Percentiles rank a stretch among this genome's conserved stretches.
These are phyloP conservation scores for Prunus persica DNA, from an alignment of 306 rosid species.

Conservation along the genomic window Prunus_persica_NCBIv2 NC_034014.1:839001-839500, in stretches of 20 bases:
- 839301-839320: conserved; percentile 55
- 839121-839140: neutral
- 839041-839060: no score
- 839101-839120: neutral
- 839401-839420: neutral
- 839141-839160: neutral
- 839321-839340: conserved; percentile 85
- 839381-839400: neutral
- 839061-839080: neutral
- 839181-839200: neutral
- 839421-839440: neutral
- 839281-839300: neutral
- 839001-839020: neutral
- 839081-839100: neutral
- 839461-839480: conserved; percentile 63
- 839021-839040: neutral
- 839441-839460: neutral
- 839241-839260: conserved; percentile 36
- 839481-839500: conserved; percentile 83
- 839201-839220: neutral
- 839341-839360: conserved; percentile 88
- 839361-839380: conserved; percentile 26
- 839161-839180: neutral
- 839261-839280: conserved; percentile 41
- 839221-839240: conserved; percentile 27